Conservation (phyloP, 2,329 filamentous ascomycete species). For the Catunica adiposa region DNA sequence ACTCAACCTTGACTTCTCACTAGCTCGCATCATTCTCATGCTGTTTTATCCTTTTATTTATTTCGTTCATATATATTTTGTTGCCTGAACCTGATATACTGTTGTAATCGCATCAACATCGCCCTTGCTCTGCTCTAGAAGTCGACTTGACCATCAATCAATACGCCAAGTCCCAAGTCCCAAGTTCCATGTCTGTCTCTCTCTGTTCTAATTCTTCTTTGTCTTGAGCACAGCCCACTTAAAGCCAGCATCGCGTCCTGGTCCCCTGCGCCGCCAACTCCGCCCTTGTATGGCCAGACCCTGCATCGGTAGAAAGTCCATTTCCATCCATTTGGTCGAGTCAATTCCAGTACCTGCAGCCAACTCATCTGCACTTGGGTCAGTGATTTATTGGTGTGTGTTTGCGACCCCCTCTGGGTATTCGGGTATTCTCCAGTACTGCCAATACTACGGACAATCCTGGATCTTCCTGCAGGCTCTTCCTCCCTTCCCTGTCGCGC, state of each 20-base stretch:
- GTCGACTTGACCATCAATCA: too few species aligned
- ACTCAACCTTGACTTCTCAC: not conserved
- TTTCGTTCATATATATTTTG: not conserved
- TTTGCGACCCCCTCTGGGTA: not conserved
- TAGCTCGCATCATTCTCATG: not conserved
- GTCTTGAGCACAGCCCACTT: constrained; percentile 2
- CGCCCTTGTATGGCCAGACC: constrained; percentile 3
- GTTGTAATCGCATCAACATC: not conserved
- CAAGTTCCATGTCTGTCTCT: not conserved
- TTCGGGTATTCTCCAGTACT: not conserved
- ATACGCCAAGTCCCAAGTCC: too few species aligned
- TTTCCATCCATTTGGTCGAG: not conserved
- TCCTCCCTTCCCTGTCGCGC: not conserved
- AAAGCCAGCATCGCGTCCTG: constrained; percentile 4
- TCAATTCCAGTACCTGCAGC: not conserved
- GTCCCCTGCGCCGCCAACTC: constrained; percentile 10
- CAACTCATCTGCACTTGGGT: not conserved
- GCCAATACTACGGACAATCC: not conserved
- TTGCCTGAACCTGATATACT: not conserved
- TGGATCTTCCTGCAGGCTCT: not conserved
- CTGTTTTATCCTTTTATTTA: not conserved
- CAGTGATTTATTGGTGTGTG: not conserved
- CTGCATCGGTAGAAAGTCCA: not conserved
- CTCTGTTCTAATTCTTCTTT: constrained; percentile 1
- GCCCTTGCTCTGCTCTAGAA: too few species aligned